phyloP scores from a whole-genome alignment of 2,329 filamentous ascomycete species.

The Neospermospora avenae region DNA sequence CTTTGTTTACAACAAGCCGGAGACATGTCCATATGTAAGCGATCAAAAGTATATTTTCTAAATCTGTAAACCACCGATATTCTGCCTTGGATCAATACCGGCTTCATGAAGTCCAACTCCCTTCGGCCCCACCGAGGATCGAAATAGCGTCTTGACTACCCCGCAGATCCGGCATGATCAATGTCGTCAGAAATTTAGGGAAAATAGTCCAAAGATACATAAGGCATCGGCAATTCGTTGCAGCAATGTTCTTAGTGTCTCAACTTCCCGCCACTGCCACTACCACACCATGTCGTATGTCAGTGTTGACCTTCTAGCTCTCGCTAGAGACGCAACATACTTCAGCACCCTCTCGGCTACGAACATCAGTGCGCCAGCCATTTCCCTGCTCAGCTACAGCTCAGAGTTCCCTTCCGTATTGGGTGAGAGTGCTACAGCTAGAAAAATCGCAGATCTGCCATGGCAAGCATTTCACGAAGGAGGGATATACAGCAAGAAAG shows the following conservation, averaged over 20 bases:
- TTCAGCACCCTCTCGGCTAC: conserved; percentile 3
- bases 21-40: too few species aligned
- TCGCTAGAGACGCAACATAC: conserved; percentile 9
- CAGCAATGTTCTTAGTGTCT: neutral
- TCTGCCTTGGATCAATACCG: neutral
- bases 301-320: conserved; percentile 6
- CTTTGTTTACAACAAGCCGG: too few species aligned
- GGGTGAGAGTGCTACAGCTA: conserved; percentile 3
- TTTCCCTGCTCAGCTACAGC: conserved; percentile 4
- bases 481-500: conserved; percentile 11
- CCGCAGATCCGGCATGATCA: neutral
- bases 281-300: conserved; percentile 1
- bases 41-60: too few species aligned
- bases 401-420: neutral
- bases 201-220: neutral
- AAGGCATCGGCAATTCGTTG: neutral
- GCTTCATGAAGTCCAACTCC: too few species aligned
- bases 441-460: conserved; percentile 7
- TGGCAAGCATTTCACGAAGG: conserved; percentile 10
- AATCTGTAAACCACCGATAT: neutral
- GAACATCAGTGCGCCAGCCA: neutral
- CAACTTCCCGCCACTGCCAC: neutral
- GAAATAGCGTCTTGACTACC: neutral
- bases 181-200: neutral
- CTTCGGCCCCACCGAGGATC: neutral